These are phyloP conservation scores for Penicillium alfredii DNA, from an alignment of 495 filamentous ascomycete genomes.

Conservation along the genomic window DNA sequence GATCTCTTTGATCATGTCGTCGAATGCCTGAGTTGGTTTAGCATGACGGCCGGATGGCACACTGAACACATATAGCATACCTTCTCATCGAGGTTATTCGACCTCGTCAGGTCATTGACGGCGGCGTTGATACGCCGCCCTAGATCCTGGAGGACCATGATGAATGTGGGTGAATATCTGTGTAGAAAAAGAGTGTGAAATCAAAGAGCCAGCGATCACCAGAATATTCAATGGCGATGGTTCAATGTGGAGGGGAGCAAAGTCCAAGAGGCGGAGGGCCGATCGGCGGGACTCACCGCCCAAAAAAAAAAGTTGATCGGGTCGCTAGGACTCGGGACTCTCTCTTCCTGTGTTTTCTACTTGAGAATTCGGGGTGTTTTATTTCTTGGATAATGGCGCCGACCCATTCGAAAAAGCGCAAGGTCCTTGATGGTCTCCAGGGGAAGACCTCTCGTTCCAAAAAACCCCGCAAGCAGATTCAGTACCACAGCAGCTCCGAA, in stretches of 20 bases:
- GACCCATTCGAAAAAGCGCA: constrained; percentile 50
- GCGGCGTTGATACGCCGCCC: constrained; percentile 97
- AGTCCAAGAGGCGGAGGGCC: constrained; percentile 8
- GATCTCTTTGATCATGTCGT: constrained; percentile 97
- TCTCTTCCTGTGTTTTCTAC: constrained; percentile 5
- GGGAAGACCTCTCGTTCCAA: constrained; percentile 50
- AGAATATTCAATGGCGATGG: no score
- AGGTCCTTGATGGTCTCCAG: constrained; percentile 52
- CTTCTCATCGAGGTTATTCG: constrained; percentile 94
- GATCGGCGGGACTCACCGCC: constrained; percentile 35
- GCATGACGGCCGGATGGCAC: constrained; percentile 5
- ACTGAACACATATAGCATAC: constrained; percentile 34
- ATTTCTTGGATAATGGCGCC: constrained; percentile 32
- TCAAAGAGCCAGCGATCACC: no score
- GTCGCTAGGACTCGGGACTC: constrained; percentile 6
- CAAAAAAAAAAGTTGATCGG: constrained; percentile 32
- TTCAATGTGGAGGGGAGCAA: constrained; percentile 27
- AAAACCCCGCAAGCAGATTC: constrained; percentile 63
- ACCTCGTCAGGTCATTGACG: constrained; percentile 86
- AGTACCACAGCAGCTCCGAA: constrained; percentile 71
- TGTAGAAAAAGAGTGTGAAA: constrained; percentile 3
- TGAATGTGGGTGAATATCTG: constrained; percentile 12
- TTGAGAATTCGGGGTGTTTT: constrained; percentile 8
- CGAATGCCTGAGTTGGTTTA: constrained; percentile 65
- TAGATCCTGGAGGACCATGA: constrained; percentile 97